Evolutionary conservation across 345 rosid genomes (phyloP).

Genomic region (Bretschneidera sinensis): DNA sequence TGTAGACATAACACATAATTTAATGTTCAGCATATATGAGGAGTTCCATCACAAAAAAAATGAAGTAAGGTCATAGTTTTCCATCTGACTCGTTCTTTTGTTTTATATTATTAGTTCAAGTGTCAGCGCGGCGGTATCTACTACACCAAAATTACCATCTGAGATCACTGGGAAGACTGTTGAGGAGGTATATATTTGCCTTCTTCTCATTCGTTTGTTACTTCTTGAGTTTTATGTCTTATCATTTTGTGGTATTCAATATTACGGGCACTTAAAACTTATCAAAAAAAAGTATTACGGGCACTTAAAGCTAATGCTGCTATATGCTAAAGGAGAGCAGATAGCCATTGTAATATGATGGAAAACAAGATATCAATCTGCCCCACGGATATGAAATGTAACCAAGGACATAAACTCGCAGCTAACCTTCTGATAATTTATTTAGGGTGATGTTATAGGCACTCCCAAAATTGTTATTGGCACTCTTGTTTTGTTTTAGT

Average conservation of each 20-base stretch:
- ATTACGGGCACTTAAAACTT: neutral
- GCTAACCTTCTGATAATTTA: neutral
- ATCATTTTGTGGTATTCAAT: neutral
- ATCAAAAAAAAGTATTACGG: no score
- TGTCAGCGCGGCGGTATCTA: conserved; percentile 38
- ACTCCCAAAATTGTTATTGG: no score
- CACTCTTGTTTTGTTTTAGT: no score
- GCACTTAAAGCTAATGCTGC: neutral
- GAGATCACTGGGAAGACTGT: conserved; percentile 88
- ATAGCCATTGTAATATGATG: no score
- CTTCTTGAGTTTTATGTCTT: neutral
- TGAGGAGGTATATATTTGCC: conserved; percentile 63
- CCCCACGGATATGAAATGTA: neutral
- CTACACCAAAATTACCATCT: conserved; percentile 74
- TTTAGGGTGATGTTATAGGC: no score
- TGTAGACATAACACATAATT: neutral
- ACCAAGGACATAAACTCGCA: neutral
- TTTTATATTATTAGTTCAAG: conserved; percentile 36
- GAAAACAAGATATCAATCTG: neutral
- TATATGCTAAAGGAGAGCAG: no score
- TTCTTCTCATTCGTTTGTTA: neutral
- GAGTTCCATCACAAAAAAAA: neutral
- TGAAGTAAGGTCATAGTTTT: neutral
- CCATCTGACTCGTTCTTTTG: neutral
- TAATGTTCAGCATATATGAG: neutral